Percentiles rank a stretch among this genome's conserved stretches.
phyloP scores from a whole-genome alignment of 2,329 filamentous ascomycete species.

The Trichoderma simmonsii region DNA sequence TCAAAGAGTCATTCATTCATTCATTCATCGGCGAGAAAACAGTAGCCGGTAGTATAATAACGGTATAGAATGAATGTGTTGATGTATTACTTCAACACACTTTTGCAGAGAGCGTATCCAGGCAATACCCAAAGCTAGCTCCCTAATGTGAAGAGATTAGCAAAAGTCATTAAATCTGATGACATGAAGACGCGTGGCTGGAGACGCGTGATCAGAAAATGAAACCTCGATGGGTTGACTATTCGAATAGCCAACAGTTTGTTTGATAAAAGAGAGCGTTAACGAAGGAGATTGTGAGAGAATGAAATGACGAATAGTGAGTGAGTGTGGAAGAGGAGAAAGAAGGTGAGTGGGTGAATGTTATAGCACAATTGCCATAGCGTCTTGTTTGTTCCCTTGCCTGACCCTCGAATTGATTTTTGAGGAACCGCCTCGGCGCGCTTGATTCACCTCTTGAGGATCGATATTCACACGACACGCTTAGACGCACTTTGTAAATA shows the following conservation, averaged over 20 bases:
- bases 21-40: background rate
- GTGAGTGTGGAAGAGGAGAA: background rate
- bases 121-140: background rate
- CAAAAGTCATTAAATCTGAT: background rate
- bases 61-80: too few relatives aligned
- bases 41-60: background rate
- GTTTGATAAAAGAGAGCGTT: background rate
- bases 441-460: background rate
- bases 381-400: background rate
- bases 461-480: background rate
- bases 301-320: background rate
- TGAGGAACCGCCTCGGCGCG: background rate
- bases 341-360: background rate
- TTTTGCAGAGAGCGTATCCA: background rate
- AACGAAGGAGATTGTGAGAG: background rate
- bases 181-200: background rate
- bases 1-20: background rate
- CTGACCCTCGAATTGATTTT: background rate
- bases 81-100: background rate
- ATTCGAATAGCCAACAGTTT: background rate
- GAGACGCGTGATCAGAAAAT: background rate
- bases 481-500: background rate
- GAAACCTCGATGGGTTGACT: background rate
- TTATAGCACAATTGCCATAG: background rate
- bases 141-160: background rate